Evolutionary conservation across 1,284 basidiomycete species (phyloP).

Genomic region (Microstroma glucosiphilum): DNA sequence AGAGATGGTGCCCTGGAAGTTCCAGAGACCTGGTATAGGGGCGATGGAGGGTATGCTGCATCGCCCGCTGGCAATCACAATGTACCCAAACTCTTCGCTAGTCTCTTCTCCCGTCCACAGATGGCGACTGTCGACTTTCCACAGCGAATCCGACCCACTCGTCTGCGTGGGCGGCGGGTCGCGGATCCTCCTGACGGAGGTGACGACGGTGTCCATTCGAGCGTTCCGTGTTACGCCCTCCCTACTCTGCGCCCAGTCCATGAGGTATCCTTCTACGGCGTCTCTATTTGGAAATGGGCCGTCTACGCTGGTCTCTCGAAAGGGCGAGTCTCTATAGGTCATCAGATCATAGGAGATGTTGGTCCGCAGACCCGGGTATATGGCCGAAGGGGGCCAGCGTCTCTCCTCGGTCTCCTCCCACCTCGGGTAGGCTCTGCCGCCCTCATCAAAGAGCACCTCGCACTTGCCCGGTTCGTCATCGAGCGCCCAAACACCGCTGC

Average conservation of each 20-base stretch:
- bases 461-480: background rate
- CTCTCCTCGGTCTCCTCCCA: background rate
- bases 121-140: background rate
- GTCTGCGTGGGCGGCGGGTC: background rate
- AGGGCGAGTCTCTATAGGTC: constrained; percentile 47
- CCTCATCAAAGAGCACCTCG: background rate
- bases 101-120: constrained; percentile 6
- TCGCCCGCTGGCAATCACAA: constrained; percentile 54
- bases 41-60: constrained; percentile 56
- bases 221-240: constrained; percentile 34
- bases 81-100: constrained; percentile 22
- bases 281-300: constrained; percentile 24
- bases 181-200: constrained; percentile 22
- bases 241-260: constrained; percentile 39
- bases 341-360: constrained; percentile 49
- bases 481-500: background rate
- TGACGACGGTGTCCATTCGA: constrained; percentile 51
- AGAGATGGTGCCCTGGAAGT: constrained; percentile 51
- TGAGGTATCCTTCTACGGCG: constrained; percentile 52
- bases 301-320: constrained; percentile 10
- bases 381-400: background rate
- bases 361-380: constrained; percentile 33
- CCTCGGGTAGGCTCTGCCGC: background rate
- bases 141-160: background rate
- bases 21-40: constrained; percentile 49